phyloP scores from a whole-genome alignment of 139 green algal genomes.

The Marvania coccoides region DNA sequence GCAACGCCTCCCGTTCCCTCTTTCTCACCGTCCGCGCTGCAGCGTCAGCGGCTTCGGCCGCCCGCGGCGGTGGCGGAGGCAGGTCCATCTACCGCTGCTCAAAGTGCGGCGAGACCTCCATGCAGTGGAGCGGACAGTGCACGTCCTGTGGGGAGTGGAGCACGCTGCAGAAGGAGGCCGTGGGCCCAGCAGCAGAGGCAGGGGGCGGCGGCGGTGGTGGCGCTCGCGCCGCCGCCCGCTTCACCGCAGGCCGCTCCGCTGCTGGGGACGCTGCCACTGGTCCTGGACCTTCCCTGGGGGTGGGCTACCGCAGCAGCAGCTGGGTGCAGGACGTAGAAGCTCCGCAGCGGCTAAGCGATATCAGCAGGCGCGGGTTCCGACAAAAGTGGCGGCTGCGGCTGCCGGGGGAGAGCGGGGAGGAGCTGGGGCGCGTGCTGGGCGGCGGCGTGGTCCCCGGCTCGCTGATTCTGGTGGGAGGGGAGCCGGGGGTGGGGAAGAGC shows the following conservation, averaged over 20 bases:
- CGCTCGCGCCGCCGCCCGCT: constrained; percentile 20
- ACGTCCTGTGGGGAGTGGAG: constrained; percentile 47
- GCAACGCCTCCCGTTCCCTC: too few relatives aligned
- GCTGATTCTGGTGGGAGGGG: constrained; percentile 85
- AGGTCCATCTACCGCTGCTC: constrained; percentile 49
- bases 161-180: constrained; percentile 22
- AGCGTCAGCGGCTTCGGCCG: too few relatives aligned
- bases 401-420: constrained; percentile 35
- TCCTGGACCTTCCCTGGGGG: too few relatives aligned
- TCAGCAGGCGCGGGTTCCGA: constrained; percentile 14
- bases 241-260: constrained; percentile 5
- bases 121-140: constrained; percentile 59
- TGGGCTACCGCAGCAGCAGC: not conserved
- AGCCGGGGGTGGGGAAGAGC: constrained; percentile 94
- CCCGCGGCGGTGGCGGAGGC: too few relatives aligned
- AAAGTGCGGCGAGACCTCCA: constrained; percentile 40
- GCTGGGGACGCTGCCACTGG: not conserved
- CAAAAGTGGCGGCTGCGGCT: constrained; percentile 41
- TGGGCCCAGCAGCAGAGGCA: constrained; percentile 5
- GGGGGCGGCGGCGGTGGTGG: constrained; percentile 25
- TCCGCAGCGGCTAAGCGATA: constrained; percentile 36
- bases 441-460: constrained; percentile 84
- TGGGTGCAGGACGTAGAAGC: constrained; percentile 11
- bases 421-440: constrained; percentile 79
- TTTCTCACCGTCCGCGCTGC: too few relatives aligned